Conservation (phyloP, 2,329 filamentous ascomycete genomes). For the Colletotrichum kahawae region DNA sequence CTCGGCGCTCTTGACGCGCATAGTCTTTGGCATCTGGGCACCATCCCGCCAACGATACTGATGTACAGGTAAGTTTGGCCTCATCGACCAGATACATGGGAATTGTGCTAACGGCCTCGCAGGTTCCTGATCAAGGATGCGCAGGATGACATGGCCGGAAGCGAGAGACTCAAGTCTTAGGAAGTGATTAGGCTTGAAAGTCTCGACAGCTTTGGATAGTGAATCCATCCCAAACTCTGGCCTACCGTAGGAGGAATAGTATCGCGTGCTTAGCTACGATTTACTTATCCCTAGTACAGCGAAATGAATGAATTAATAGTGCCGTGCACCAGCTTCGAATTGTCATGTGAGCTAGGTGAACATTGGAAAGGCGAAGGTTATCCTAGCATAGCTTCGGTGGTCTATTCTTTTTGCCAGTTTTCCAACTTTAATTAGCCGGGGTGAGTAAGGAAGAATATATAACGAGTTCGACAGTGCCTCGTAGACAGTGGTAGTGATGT, state of each 20-base stretch:
- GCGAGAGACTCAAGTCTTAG: conserved; percentile 73
- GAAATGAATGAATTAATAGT: background rate
- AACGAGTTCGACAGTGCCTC: conserved; percentile 13
- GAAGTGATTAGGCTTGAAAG: background rate
- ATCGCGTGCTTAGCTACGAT: background rate
- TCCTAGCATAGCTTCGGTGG: background rate
- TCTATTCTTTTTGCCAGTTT: conserved; percentile 16
- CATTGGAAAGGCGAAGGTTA: background rate
- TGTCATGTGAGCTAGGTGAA: background rate
- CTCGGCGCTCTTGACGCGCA: conserved; percentile 88
- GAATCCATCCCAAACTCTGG: background rate
- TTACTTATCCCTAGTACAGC: background rate
- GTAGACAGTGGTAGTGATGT: background rate
- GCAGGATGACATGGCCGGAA: conserved; percentile 76
- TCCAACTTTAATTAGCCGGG: background rate
- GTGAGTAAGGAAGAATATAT: conserved; percentile 3
- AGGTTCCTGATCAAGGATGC: conserved; percentile 90
- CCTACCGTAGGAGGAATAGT: background rate
- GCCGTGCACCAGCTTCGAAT: background rate
- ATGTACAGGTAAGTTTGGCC: conserved; percentile 85
- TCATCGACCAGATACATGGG: background rate
- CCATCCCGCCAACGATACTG: conserved; percentile 83
- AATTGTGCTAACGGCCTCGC: background rate
- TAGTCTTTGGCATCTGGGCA: conserved; percentile 94
- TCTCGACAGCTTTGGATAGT: background rate